Base-by-base conservation (phyloP, 495 filamentous ascomycete genomes). In the Aspergillus sclerotioniger region DNA sequence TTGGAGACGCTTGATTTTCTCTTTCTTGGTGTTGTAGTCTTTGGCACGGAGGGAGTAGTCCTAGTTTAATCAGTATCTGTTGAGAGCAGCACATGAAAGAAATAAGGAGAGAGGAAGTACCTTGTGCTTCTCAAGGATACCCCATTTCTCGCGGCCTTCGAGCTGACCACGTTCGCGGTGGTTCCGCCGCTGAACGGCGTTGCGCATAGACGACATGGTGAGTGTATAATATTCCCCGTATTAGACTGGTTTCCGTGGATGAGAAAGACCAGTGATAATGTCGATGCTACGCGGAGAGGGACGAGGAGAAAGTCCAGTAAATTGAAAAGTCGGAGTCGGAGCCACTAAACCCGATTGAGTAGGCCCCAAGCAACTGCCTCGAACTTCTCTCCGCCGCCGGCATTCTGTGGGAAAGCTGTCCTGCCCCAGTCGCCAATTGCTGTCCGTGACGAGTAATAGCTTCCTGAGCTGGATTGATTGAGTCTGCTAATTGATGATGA, bases 121-220 rank as follows among this genome's bases (percentile, higher is more conserved):
- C 76, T 92, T 93, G 79, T 90, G 89, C 76, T 96, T 95, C 68
- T 95, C 91, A 53, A 95, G 83, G 16, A 96, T 78, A 57, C 91
- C 91, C 80, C 85, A 90, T 82, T 89, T 89, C 61, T 84, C 75
- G 33, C 94, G 90, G 67, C 90, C 89, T 60, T 82, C 65, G 35
- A 92, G 89, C 70, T 98, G 94, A 31, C 89, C 88, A 64, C 94
- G 88, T 78, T 98, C 94, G 63, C 84, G 80, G 76, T 97, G 93
- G 66, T 88, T 82, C 62, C 86, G 86, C 61, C 82, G 75, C 58
- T 90, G 84, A 51, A 91, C 85, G 72, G 89, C 86, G 70, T 94
- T 94, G 58, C 90, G 80, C 74, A 92, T 84, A 43, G 89, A 90
- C 16, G 89, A 92, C 90, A 93, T 92, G 67, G 63, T 74, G 63